Evolutionary conservation across 306 rosid genomes (phyloP).

Genomic region (Urtica urens): DNA sequence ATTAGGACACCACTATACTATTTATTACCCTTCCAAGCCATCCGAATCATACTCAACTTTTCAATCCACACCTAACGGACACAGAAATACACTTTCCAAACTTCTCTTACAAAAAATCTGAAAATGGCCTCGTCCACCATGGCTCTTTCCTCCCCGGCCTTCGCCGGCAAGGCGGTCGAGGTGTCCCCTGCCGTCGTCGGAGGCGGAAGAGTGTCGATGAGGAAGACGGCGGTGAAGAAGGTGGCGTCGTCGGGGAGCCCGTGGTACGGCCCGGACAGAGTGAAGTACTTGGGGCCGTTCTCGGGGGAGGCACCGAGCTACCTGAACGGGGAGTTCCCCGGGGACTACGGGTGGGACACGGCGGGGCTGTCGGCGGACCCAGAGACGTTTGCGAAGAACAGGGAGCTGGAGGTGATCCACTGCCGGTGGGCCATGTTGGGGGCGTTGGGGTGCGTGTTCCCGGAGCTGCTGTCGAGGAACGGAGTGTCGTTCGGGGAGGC

Average conservation of each 20-base stretch:
- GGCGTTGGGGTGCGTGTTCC: conserved; percentile 51
- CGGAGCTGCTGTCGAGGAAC: conserved; percentile 50
- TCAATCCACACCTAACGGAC: neutral
- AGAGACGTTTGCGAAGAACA: conserved; percentile 43
- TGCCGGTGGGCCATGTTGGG: conserved; percentile 61
- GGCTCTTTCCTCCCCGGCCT: conserved; percentile 58
- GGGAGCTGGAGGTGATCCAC: conserved; percentile 52
- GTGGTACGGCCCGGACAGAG: conserved; percentile 79
- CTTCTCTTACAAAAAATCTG: neutral
- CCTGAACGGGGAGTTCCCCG: conserved; percentile 57
- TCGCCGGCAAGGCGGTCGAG: conserved; percentile 29
- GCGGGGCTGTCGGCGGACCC: conserved; percentile 80
- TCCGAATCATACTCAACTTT: neutral
- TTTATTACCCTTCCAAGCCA: neutral
- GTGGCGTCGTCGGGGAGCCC: conserved; percentile 48
- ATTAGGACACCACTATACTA: too few species aligned
- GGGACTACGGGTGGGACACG: conserved; percentile 86
- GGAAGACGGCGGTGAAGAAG: conserved; percentile 30
- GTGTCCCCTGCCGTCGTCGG: conserved; percentile 13
- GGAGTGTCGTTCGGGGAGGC: conserved; percentile 49
- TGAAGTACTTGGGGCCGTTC: conserved; percentile 81
- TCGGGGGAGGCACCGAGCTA: conserved; percentile 67
- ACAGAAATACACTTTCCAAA: neutral
- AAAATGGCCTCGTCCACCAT: conserved; percentile 64
- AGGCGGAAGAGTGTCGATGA: conserved; percentile 34